These are phyloP conservation scores for Xylaria bambusicola DNA, from an alignment of 495 filamentous ascomycete genomes.

Conservation along the genomic window DNA sequence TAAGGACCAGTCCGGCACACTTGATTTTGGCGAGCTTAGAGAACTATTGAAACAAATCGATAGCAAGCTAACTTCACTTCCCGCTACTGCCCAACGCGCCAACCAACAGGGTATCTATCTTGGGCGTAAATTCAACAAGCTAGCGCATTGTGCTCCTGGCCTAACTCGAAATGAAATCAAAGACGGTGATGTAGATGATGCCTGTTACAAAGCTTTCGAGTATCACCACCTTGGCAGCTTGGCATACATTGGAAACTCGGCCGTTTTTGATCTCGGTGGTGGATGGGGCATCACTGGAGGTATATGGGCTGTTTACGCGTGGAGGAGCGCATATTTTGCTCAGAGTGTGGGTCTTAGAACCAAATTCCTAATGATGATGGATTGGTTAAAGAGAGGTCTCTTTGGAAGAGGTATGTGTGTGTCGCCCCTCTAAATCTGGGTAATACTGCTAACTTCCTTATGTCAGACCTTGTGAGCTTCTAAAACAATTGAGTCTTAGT, in stretches of 20 bases:
- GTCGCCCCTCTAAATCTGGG: not conserved
- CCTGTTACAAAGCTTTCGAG: slow-evolving; percentile 93
- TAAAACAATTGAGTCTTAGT: slow-evolving; percentile 29
- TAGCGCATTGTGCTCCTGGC: slow-evolving; percentile 77
- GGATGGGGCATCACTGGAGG: slow-evolving; percentile 82
- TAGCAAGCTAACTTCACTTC: slow-evolving; percentile 81
- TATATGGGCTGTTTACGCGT: slow-evolving; percentile 91
- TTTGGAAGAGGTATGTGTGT: slow-evolving; percentile 86
- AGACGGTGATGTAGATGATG: slow-evolving; percentile 89
- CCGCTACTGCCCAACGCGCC: slow-evolving; percentile 92
- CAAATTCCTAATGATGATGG: slow-evolving; percentile 89
- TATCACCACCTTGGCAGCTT: slow-evolving; percentile 90
- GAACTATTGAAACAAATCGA: slow-evolving; percentile 90
- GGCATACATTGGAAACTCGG: slow-evolving; percentile 95
- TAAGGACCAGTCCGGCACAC: slow-evolving; percentile 84
- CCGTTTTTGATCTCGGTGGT: slow-evolving; percentile 79
- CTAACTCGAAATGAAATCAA: slow-evolving; percentile 74
- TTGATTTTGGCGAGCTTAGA: slow-evolving; percentile 89
- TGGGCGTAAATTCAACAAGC: slow-evolving; percentile 89
- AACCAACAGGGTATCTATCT: slow-evolving; percentile 97
- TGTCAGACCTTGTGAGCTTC: slow-evolving; percentile 67
- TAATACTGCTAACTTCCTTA: slow-evolving; percentile 31
- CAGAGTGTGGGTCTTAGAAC: slow-evolving; percentile 96
- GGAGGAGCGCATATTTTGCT: slow-evolving; percentile 96
- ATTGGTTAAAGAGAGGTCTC: slow-evolving; percentile 92